These are phyloP conservation scores for Neonectria ditissima DNA, from an alignment of 2,329 filamentous ascomycete species.

Conservation along the genomic window DNA sequence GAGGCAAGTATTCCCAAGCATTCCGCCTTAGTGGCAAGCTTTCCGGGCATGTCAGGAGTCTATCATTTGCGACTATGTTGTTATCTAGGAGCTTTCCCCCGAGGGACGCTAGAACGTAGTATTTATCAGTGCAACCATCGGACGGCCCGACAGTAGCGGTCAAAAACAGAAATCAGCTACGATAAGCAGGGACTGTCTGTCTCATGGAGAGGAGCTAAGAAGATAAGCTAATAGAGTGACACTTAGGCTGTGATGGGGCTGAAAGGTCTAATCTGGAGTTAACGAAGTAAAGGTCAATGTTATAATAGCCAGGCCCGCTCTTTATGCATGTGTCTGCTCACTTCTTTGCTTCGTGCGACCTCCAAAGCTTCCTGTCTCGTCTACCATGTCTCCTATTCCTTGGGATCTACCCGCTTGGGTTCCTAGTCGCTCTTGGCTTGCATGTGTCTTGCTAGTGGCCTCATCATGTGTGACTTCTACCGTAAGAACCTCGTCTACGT, in stretches of 20 bases:
- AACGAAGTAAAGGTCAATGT: neutral
- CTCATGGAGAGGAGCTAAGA: neutral
- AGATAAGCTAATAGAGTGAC: neutral
- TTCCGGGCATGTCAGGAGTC: slow-evolving; percentile 1
- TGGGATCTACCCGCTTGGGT: slow-evolving; percentile 15
- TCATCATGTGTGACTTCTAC: slow-evolving; percentile 13
- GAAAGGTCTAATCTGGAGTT: neutral
- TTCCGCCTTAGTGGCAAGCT: slow-evolving; percentile 5
- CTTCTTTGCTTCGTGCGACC: neutral
- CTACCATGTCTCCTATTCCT: slow-evolving; percentile 1
- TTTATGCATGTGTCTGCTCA: neutral
- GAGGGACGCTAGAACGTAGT: neutral
- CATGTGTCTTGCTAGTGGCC: neutral
- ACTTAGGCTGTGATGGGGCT: neutral
- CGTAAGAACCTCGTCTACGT: neutral
- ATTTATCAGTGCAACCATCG: neutral
- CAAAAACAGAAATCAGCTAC: neutral
- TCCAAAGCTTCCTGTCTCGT: neutral
- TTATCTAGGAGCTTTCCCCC: slow-evolving; percentile 1
- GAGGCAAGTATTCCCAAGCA: neutral
- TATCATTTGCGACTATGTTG: neutral
- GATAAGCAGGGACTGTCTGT: neutral
- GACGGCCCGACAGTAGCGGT: neutral
- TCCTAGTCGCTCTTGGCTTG: neutral
- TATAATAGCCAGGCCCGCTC: neutral